Conservation (phyloP, 106 monocot genomes). For the Hemerocallis citrina region DNA sequence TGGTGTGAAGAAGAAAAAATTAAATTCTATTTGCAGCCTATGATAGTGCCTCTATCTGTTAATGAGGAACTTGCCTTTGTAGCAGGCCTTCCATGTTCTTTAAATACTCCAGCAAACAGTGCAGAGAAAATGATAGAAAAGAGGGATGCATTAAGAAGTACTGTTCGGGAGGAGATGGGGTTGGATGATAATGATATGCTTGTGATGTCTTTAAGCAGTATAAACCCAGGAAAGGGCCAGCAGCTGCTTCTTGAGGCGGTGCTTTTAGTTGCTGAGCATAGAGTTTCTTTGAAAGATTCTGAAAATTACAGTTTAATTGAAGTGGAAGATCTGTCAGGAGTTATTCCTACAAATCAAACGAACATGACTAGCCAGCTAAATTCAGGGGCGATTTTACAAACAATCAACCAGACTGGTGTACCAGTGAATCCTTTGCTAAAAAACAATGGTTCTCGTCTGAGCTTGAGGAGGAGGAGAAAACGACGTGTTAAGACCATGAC, state of each 20-base stretch:
- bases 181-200: slow-evolving; percentile 70
- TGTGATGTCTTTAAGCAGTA: slow-evolving; percentile 82
- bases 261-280: slow-evolving; percentile 44
- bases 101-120: slow-evolving; percentile 52
- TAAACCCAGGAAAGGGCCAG: slow-evolving; percentile 87
- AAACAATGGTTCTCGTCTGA: slow-evolving; percentile 4
- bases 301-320: slow-evolving; percentile 19
- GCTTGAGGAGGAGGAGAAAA: slow-evolving; percentile 32
- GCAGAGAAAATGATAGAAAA: slow-evolving; percentile 69
- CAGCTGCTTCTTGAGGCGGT: slow-evolving; percentile 64
- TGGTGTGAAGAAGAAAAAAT: slow-evolving; percentile 84
- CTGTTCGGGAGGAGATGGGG: slow-evolving; percentile 82
- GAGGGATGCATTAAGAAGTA: slow-evolving; percentile 41
- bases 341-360: slow-evolving; percentile 29
- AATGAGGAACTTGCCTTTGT: slow-evolving; percentile 86
- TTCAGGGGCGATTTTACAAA: background rate
- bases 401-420: slow-evolving; percentile 19
- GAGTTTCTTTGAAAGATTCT: slow-evolving; percentile 33
- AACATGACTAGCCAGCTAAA: slow-evolving; percentile 9
- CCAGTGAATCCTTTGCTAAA: slow-evolving; percentile 9
- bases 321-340: slow-evolving; percentile 21
- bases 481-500: slow-evolving; percentile 8
- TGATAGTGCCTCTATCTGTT: slow-evolving; percentile 75
- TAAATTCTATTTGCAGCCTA: slow-evolving; percentile 48
- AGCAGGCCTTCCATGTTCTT: slow-evolving; percentile 69